phyloP scores from a whole-genome alignment of 2,329 filamentous ascomycete species.

The Fusarium sp. region DNA sequence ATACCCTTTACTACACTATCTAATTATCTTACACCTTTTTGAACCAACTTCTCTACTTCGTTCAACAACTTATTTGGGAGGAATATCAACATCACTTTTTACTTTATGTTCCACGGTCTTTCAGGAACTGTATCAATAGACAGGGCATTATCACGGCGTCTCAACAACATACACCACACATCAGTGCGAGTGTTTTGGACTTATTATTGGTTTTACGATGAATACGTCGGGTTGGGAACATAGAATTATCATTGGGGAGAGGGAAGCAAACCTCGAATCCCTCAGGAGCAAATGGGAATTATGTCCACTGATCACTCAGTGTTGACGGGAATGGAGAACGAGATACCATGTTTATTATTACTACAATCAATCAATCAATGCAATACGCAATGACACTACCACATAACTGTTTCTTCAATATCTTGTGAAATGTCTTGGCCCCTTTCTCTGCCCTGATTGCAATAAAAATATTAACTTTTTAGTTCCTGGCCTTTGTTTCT shows the following conservation, averaged over 20 bases:
- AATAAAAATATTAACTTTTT: background rate
- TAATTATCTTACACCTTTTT: constrained; percentile 33
- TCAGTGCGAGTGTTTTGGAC: constrained; percentile 20
- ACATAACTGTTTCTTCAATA: no score
- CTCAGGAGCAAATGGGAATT: constrained; percentile 39
- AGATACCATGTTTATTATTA: constrained; percentile 42
- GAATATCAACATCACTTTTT: constrained; percentile 11
- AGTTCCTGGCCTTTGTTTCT: background rate
- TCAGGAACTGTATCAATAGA: constrained; percentile 48
- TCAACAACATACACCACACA: constrained; percentile 41
- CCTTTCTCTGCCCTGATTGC: constrained; percentile 1
- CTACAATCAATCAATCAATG: background rate
- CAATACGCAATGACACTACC: constrained; percentile 1
- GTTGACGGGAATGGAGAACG: constrained; percentile 44
- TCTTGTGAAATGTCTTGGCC: background rate
- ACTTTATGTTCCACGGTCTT: constrained; percentile 35
- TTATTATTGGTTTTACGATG: constrained; percentile 41
- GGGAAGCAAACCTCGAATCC: constrained; percentile 26
- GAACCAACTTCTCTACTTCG: constrained; percentile 28
- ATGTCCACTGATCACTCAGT: constrained; percentile 48
- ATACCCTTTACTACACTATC: constrained; percentile 43
- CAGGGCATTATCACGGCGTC: constrained; percentile 47
- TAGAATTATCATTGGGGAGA: constrained; percentile 45
- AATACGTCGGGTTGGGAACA: constrained; percentile 47
- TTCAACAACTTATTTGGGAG: constrained; percentile 39